Conservation (phyloP, 345 rosid species). For the Adansonia digitata region DNA sequence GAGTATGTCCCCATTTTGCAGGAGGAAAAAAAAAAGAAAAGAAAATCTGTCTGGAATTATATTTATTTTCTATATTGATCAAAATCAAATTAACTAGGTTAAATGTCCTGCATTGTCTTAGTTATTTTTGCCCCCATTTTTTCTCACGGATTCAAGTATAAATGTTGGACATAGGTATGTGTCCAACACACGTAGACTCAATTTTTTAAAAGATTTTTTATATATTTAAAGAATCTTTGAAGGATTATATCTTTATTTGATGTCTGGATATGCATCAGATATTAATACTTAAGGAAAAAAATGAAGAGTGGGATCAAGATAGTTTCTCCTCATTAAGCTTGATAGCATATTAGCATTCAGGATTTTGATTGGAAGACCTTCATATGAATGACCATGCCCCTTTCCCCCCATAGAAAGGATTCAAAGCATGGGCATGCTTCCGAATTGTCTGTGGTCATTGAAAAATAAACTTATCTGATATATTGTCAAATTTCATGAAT, state of each 20-base stretch:
- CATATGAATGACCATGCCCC: neutral
- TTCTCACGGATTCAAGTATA: too few species aligned
- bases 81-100: neutral
- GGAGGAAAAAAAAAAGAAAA: neutral
- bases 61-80: neutral
- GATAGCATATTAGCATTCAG: neutral
- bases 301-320: too few species aligned
- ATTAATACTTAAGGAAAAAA: too few species aligned
- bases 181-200: too few species aligned
- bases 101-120: neutral
- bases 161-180: too few species aligned
- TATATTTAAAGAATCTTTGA: too few species aligned
- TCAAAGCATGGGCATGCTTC: neutral
- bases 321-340: neutral
- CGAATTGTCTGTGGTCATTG: neutral
- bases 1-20: slow-evolving; percentile 25
- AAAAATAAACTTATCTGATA: neutral
- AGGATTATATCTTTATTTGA: too few species aligned
- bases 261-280: too few species aligned
- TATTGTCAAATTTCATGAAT: neutral
- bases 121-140: neutral
- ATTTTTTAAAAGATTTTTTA: too few species aligned
- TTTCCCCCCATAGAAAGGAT: neutral
- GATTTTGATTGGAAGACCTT: too few species aligned
- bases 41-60: neutral